Conservation (phyloP, 352 stramenopile genomes). For the Phytophthora rubi region DNA sequence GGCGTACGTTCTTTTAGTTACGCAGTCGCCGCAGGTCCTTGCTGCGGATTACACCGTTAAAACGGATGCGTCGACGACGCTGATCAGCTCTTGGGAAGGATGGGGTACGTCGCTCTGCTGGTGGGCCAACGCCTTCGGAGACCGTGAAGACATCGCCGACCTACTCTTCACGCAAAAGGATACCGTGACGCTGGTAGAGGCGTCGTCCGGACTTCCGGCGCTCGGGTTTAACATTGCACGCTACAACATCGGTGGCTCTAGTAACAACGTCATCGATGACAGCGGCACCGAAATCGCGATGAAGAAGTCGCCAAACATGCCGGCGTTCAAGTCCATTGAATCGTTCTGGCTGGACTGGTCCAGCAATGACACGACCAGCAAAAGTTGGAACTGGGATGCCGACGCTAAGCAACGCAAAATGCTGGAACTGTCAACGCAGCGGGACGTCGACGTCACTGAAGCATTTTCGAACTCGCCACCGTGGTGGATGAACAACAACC, state of each 20-base stretch:
- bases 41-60: slow-evolving; percentile 27
- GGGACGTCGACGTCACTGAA: slow-evolving; percentile 49
- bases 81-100: slow-evolving; percentile 46
- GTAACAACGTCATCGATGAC: slow-evolving; percentile 43
- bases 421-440: slow-evolving; percentile 36
- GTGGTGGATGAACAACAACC: slow-evolving; percentile 68
- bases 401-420: slow-evolving; percentile 50
- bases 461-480: slow-evolving; percentile 64
- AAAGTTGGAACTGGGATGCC: slow-evolving; percentile 53
- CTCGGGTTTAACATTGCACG: slow-evolving; percentile 56
- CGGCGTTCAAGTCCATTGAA: slow-evolving; percentile 53
- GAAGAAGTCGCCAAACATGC: slow-evolving; percentile 51
- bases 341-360: slow-evolving; percentile 56
- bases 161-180: slow-evolving; percentile 54
- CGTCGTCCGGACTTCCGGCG: slow-evolving; percentile 33
- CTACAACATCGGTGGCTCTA: slow-evolving; percentile 62
- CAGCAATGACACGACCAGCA: slow-evolving; percentile 41
- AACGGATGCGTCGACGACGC: slow-evolving; percentile 21
- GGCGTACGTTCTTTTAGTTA: slow-evolving; percentile 8
- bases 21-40: slow-evolving; percentile 3
- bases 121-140: slow-evolving; percentile 61
- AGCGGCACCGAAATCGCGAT: slow-evolving; percentile 42
- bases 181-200: slow-evolving; percentile 32
- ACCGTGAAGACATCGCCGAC: slow-evolving; percentile 53
- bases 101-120: slow-evolving; percentile 64